Base-by-base conservation (phyloP, 371 early-diverging fungal genomes). In the Haplosporangium sp. region DNA sequence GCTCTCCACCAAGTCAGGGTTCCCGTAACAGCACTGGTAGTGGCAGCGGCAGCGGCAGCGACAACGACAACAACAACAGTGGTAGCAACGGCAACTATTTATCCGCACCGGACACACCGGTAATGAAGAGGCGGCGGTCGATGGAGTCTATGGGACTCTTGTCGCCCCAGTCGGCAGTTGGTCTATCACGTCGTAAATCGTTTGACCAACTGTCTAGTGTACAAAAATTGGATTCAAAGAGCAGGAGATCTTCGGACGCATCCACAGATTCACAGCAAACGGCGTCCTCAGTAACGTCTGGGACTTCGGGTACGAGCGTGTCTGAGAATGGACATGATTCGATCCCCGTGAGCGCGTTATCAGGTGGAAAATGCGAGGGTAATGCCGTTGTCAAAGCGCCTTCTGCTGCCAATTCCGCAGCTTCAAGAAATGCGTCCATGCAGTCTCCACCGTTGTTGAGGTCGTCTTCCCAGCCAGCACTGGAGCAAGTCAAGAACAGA, bases 81-180 rank as follows among this genome's bases (percentile, higher is more conserved):
- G 48, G 48, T 8, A 20, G 13, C 45, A 45, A 1, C 36, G 55
- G 55, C 29, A 5, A 14, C 23, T 37, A 29, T 29, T 20, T 64
- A 8, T 42, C 41, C n/a, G 42, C 58, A 13, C 16, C 65, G 12
- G 46, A 47, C 8, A 46, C 47, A 1, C n/a, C 65, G 13, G 10
- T 67, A 1, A 50, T 76, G 51, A 61, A 63, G 42, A 42, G 77
- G 29, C 71, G 77, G 46, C 62, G 62, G 45, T 76, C 77, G 5
- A 70, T 76, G 77, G 77, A 71, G n/a, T 70, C 77, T 1, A 62
- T 57, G 6, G 71, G 37, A 16, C 50, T 70, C 41, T 20, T 76
- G 38, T 70, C 77, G 1, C 67, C 67, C 7, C 55, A 58, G 5
- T 59, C 67, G 43, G 71, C 69, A 2, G 4, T 53, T 20, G 20